Percentiles rank a stretch among this genome's conserved stretches.
These are phyloP conservation scores for Lasiosphaeria hispida DNA, from an alignment of 495 filamentous ascomycete genomes.

Conservation along the genomic window DNA sequence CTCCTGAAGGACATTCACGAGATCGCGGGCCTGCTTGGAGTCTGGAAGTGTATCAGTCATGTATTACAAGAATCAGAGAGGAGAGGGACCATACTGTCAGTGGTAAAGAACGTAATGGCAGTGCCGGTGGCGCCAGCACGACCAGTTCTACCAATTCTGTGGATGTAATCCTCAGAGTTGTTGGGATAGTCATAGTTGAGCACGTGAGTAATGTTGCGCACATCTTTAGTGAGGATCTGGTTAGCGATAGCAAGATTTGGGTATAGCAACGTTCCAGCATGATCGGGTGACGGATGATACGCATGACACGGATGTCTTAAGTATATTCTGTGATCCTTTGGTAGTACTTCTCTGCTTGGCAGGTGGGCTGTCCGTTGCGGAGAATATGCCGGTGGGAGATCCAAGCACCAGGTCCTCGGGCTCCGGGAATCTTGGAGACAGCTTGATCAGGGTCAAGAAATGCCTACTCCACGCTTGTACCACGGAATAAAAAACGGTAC, in stretches of 20 bases:
- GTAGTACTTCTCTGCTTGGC: conserved; percentile 59
- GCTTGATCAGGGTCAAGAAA: conserved; percentile 64
- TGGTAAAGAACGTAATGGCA: conserved; percentile 95
- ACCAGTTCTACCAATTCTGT: conserved; percentile 96
- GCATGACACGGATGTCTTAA: conserved; percentile 38
- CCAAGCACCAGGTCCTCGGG: conserved; percentile 68
- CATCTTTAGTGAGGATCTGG: conserved; percentile 76
- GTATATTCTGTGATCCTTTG: conserved; percentile 65
- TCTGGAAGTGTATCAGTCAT: conserved; percentile 56
- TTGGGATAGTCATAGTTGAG: conserved; percentile 99
- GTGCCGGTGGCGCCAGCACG: conserved; percentile 91
- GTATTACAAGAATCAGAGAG: conserved; percentile 1
- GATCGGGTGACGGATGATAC: conserved; percentile 39
- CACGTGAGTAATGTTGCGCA: conserved; percentile 99
- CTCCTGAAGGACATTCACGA: conserved; percentile 86
- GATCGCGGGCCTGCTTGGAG: conserved; percentile 94
- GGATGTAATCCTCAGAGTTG: conserved; percentile 99
- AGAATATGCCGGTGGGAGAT: conserved; percentile 52
- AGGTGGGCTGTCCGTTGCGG: conserved; percentile 54
- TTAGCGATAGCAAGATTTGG: conserved; percentile 68
- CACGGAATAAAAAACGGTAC: conserved; percentile 52
- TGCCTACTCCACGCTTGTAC: conserved; percentile 74
- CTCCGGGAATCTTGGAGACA: conserved; percentile 54
- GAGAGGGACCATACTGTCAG: conserved; percentile 74
- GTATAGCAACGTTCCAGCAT: conserved; percentile 58